These are phyloP conservation scores for Candida buenavistaensis DNA, from an alignment of 1,139 yeast genomes.

Conservation along the genomic window DNA sequence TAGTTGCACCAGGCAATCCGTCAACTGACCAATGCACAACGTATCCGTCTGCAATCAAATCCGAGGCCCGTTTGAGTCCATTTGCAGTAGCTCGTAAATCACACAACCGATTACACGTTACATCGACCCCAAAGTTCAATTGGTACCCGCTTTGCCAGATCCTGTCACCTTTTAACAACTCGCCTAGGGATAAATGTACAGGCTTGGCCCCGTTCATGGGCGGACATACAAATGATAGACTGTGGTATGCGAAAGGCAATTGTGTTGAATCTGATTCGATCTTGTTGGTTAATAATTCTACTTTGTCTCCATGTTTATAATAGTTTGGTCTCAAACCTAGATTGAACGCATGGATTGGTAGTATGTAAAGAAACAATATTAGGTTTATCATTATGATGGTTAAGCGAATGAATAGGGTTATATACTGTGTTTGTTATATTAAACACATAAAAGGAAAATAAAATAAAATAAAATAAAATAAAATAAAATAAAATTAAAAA, in stretches of 20 bases:
- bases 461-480: too few relatives aligned
- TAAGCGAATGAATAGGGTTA: too few relatives aligned
- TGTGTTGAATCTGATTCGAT: conserved; percentile 76
- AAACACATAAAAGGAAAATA: too few relatives aligned
- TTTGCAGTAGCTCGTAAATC: conserved; percentile 53
- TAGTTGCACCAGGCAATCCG: conserved; percentile 87
- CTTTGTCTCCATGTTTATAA: conserved; percentile 55
- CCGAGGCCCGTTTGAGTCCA: conserved; percentile 57
- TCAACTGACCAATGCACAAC: conserved; percentile 85
- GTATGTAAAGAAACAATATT: background rate
- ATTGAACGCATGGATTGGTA: conserved; percentile 11
- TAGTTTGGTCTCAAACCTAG: conserved; percentile 26
- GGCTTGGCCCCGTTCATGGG: conserved; percentile 56
- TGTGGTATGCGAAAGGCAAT: conserved; percentile 76
- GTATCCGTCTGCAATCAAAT: conserved; percentile 66
- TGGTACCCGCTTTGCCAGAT: conserved; percentile 73
- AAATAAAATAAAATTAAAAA: too few relatives aligned
- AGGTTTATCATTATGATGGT: background rate
- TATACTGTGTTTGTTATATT: too few relatives aligned
- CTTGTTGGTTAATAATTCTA: conserved; percentile 73
- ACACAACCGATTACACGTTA: conserved; percentile 67
- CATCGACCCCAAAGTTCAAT: conserved; percentile 60
- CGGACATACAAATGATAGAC: conserved; percentile 80
- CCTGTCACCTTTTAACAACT: conserved; percentile 78
- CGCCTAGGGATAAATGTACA: conserved; percentile 70